Conservation (phyloP, 2,329 filamentous ascomycete genomes). For the Zymoseptoria passerinii region DNA sequence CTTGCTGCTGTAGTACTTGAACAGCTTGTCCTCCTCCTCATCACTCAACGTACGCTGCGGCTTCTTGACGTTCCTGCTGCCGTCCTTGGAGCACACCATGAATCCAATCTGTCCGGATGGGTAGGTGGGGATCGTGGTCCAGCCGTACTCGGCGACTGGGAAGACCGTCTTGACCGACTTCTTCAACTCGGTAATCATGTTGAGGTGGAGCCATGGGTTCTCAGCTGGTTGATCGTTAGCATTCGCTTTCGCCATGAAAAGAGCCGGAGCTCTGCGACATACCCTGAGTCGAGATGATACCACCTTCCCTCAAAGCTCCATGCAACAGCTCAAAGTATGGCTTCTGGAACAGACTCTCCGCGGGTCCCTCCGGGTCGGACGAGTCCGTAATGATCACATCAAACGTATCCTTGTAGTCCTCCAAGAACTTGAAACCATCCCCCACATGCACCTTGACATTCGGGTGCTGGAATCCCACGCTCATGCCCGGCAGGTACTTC, state of each 20-base stretch:
- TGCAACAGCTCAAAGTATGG: constrained; percentile 93
- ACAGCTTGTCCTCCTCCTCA: constrained; percentile 87
- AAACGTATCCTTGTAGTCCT: constrained; percentile 93
- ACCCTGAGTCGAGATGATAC: constrained; percentile 99
- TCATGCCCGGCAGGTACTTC: constrained; percentile 93
- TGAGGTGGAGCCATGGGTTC: constrained; percentile 98
- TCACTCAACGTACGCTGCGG: constrained; percentile 71
- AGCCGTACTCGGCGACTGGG: constrained; percentile 95
- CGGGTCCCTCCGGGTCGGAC: constrained; percentile 92
- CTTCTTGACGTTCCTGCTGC: constrained; percentile 70
- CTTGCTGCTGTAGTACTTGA: constrained; percentile 94
- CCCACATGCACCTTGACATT: constrained; percentile 88
- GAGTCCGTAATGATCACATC: constrained; percentile 99
- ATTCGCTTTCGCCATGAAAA: constrained; percentile 69
- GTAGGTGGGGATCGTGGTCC: constrained; percentile 99
- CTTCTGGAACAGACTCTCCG: constrained; percentile 96
- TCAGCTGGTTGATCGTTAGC: constrained; percentile 51
- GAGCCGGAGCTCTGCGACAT: constrained; percentile 78
- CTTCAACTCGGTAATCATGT: constrained; percentile 89
- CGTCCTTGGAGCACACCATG: constrained; percentile 99
- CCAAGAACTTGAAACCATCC: constrained; percentile 97
- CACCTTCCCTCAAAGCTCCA: constrained; percentile 83
- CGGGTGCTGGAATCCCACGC: constrained; percentile 80
- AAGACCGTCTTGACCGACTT: constrained; percentile 96
- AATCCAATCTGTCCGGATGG: constrained; percentile 98